Evolutionary conservation across 176 grass and related monocot species (phyloP), one percentile per base, ranked within the genome.

Genomic region (Musa beccarii): DNA sequence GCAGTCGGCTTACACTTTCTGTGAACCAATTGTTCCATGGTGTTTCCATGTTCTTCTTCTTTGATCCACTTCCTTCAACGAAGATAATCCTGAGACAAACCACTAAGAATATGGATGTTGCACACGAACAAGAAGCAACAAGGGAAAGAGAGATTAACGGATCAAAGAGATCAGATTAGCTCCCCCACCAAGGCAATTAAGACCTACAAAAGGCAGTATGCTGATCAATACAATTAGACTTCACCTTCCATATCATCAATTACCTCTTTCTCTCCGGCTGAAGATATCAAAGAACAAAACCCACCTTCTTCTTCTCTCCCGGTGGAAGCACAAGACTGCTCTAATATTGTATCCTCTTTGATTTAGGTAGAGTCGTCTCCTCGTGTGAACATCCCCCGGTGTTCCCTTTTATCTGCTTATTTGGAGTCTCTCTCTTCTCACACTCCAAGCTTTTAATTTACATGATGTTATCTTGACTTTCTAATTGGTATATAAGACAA

Each of bases 1-100:
- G 34, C 34, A 53, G 22, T 1, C 57, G 3, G 4, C 72, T 74
- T 57, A 74, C 72, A 57, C 0, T 56, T 26, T 74, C 53, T 34
- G 72, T 29, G 24, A 74, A 29, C 72, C 72, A 57, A 17, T 25
- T 56, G 19, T 29, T 74, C 72, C 72, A 74, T 6, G 72, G 25
- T 19, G 72, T 21, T 28, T 74, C 72, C 72, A 74, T 74, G 9
- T 73, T 73, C 52, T 54, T 26, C 51, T 24, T 72, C 9, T 13
- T 67, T 7, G 34, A 6, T 68, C 14, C 66, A 16, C 10, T 25
- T 71, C 29, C 66, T 43, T 6, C 26, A 49, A 51, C n/a, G 6
- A 10, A 52, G 12, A 2, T 2, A 14, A 71, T 49, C 34, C 67
- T 69, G 67, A 50, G 2, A 66, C 2, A 13, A 19, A 61, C 57